Base-by-base conservation (phyloP, 495 filamentous ascomycete species). In the Hypoxylon trugodes region DNA sequence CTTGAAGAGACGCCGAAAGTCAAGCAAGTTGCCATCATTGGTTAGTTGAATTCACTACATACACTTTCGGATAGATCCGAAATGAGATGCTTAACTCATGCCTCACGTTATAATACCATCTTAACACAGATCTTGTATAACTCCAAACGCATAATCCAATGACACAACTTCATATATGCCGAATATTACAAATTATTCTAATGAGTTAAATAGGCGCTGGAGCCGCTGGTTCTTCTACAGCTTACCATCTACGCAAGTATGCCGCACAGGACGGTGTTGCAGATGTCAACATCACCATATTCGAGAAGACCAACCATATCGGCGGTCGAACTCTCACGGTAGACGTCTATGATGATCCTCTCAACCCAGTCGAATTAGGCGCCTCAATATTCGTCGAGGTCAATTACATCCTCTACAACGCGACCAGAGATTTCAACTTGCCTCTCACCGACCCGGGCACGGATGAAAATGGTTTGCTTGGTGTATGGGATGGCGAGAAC, bases 281-380 rank as follows among this genome's bases (percentile, higher is more conserved):
- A n/a, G 48, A 69, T 6, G 68, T 91, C 40, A 87, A 95, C 61
- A 89, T 98, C 69, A 97, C 93, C 10, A 80, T 99, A 42, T 98
- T 90, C 70, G 96, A 98, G 69, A 89, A 90, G 38, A 86, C 84
- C 13, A 76, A 80, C 21, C 91, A 90, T 69, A 81, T 97, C 24
- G 96, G 95, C 2, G 95, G 95, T 21, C 89, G 95, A 9, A 90
- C 90, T 19, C 95, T 92, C 5, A 98, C 95, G 15, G 89, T 97
- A 28, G 82, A 96, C 71, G 89, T 86, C 0, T 92, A 90, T 61
- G 85, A 86, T 61, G 81, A 95, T 66, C 80, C 88, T 3, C 68
- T 79, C 0, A 74, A 86, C 40, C 91, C 90, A 4, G 84, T 97
- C 41, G 95, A 99, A 65, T 82, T 97, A 1, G 95, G 95, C 6